Conservation (phyloP, 805 yeast genomes). For the Candida ponderosae region DNA sequence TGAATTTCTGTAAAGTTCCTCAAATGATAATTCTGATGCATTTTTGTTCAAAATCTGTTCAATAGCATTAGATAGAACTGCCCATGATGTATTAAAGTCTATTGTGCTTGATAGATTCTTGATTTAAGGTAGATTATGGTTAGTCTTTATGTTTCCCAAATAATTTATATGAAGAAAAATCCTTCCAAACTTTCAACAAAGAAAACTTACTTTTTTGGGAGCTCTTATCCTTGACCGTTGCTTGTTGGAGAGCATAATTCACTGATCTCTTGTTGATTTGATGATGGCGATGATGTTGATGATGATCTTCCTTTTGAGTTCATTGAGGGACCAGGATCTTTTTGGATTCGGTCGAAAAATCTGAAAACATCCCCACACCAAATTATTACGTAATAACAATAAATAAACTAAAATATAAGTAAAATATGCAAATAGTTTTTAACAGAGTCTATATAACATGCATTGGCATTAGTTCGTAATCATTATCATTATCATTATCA, state of each 20-base stretch:
- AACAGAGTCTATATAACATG: too few relatives aligned
- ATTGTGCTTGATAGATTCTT: constrained; percentile 28
- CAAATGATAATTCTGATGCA: constrained; percentile 71
- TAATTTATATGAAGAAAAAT: background rate
- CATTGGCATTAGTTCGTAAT: too few relatives aligned
- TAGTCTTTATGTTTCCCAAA: background rate
- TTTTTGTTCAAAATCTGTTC: constrained; percentile 62
- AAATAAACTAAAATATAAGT: too few relatives aligned
- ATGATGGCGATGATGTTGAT: too few relatives aligned
- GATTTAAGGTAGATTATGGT: background rate
- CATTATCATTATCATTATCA: too few relatives aligned
- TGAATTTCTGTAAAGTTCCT: constrained; percentile 72
- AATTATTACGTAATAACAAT: too few relatives aligned
- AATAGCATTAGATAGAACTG: constrained; percentile 56
- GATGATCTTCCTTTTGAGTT: too few relatives aligned
- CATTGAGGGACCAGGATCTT: too few relatives aligned
- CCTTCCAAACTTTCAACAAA: background rate
- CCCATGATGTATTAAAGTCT: constrained; percentile 66
- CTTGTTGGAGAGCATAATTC: background rate
- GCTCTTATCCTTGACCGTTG: constrained; percentile 38
- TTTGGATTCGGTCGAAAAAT: too few relatives aligned
- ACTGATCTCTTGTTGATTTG: too few relatives aligned
- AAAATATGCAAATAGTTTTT: too few relatives aligned
- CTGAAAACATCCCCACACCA: background rate
- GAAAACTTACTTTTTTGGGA: constrained; percentile 38